phyloP scores from a whole-genome alignment of 495 filamentous ascomycete genomes.

The Aspergillus kassunensis region DNA sequence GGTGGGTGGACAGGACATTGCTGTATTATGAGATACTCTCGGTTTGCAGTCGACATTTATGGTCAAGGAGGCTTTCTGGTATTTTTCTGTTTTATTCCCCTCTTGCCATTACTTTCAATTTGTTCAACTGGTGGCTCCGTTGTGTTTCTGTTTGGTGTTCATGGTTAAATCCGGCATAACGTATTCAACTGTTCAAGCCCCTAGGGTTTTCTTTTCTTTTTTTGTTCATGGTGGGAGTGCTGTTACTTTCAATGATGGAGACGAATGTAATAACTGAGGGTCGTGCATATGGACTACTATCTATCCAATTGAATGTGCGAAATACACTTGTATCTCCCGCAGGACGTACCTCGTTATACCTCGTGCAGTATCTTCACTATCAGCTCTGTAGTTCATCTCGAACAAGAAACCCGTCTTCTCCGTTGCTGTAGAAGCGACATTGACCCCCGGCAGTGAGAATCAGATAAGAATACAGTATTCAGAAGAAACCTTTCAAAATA shows the following conservation, averaged over 20 bases:
- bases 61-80: background rate
- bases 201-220: background rate
- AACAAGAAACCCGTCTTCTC: too few species aligned
- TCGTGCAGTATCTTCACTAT: too few species aligned
- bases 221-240: background rate
- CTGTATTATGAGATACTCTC: slow-evolving; percentile 3
- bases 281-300: background rate
- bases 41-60: background rate
- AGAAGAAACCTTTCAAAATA: background rate
- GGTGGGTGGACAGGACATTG: background rate
- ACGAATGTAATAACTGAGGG: background rate
- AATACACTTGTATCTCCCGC: background rate
- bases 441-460: too few species aligned
- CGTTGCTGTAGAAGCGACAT: background rate
- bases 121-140: background rate
- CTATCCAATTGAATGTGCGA: background rate
- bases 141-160: slow-evolving; percentile 2
- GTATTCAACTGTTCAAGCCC: background rate
- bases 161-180: background rate
- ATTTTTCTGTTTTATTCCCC: slow-evolving; percentile 2
- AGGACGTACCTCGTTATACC: too few species aligned
- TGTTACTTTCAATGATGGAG: background rate
- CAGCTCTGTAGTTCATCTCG: too few species aligned
- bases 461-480: too few species aligned
- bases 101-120: slow-evolving; percentile 4